phyloP scores from a whole-genome alignment of 768 basidiomycete genomes.

The Candolleomyces efflorescens region DNA sequence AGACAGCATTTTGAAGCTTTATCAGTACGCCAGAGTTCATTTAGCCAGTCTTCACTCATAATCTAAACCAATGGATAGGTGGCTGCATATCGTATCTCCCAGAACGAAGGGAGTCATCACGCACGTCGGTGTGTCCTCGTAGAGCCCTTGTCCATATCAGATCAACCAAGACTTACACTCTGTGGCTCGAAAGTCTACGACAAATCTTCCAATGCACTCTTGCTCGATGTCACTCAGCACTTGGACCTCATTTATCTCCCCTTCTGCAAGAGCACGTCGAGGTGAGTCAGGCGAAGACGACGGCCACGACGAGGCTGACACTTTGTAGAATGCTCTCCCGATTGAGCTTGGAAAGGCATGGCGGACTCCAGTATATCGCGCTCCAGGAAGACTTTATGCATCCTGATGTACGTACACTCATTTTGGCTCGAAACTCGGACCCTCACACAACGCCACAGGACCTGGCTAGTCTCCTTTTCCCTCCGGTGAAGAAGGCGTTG shows the following conservation, averaged over 20 bases:
- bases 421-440: not conserved
- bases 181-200: conserved; percentile 38
- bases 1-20: conserved; percentile 46
- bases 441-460: not conserved
- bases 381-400: conserved; percentile 43
- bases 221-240: conserved; percentile 42
- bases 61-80: conserved; percentile 28
- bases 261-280: conserved; percentile 34
- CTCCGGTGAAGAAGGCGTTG: conserved; percentile 1
- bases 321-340: conserved; percentile 37
- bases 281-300: conserved; percentile 27
- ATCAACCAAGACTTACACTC: not conserved
- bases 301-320: not conserved
- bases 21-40: conserved; percentile 34
- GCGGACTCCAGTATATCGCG: conserved; percentile 35
- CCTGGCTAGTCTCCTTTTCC: not conserved
- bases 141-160: not conserved
- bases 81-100: conserved; percentile 56
- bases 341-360: conserved; percentile 41
- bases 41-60: not conserved
- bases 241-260: conserved; percentile 44
- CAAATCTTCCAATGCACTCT: conserved; percentile 26
- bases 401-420: conserved; percentile 20
- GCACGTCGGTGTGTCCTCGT: conserved; percentile 31
- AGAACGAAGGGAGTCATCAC: conserved; percentile 30